Conservation (phyloP, 202 grass and related monocot species). For the Schoenoplectus triqueter region DNA sequence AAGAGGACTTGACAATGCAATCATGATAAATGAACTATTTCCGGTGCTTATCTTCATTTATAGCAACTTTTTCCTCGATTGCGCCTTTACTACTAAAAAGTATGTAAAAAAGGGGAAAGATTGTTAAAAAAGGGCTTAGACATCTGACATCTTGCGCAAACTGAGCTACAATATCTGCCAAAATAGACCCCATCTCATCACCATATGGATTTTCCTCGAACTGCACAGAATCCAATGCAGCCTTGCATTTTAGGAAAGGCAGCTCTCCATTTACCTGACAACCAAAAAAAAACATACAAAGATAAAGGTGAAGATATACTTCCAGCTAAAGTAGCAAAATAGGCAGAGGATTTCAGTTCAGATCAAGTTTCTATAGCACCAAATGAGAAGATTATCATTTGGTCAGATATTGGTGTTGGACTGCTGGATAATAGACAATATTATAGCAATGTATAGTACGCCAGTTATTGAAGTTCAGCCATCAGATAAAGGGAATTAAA, state of each 20-base stretch:
- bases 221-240: slow-evolving; percentile 75
- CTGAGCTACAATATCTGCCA: slow-evolving; percentile 92
- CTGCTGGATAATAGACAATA: background rate
- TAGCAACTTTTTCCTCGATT: background rate
- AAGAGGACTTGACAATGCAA: background rate
- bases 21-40: background rate
- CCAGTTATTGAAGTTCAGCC: slow-evolving; percentile 11
- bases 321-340: background rate
- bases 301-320: background rate
- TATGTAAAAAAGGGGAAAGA: background rate
- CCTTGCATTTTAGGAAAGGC: slow-evolving; percentile 71
- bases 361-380: background rate
- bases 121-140: background rate
- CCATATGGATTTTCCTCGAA: slow-evolving; percentile 64
- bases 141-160: slow-evolving; percentile 93
- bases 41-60: background rate
- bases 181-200: slow-evolving; percentile 66
- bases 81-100: background rate
- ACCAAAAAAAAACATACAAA: slow-evolving; percentile 41
- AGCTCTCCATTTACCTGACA: slow-evolving; percentile 78
- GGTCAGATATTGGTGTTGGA: background rate
- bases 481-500: background rate
- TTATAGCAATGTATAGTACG: background rate
- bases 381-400: background rate
- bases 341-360: background rate